Evolutionary conservation across 305 asterid species (phyloP), one percentile per base, ranked within the genome.

Genomic region (Ilex paraguariensis): DNA sequence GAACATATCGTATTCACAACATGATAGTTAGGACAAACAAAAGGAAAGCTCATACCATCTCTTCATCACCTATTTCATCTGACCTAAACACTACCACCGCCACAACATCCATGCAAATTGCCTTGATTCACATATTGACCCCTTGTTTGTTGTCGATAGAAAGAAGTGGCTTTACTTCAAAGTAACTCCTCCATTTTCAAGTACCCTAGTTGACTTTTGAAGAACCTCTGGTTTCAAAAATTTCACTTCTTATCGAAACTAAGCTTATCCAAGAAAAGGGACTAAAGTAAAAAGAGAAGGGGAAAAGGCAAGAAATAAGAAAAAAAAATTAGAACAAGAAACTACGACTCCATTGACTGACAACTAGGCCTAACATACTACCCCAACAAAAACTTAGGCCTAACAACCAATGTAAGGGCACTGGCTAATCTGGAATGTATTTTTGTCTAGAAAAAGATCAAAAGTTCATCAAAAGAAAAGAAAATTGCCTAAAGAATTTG

Each of bases 401-500:
- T 62, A 80, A 69, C 68, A 74, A 61, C 81, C 75, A 61, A 70
- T 60, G 62, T 54, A 66, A 71, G 69, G 65, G 66, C 62, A 66
- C 77, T 76, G 59, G 64, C 80, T 65, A 70, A 65, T 66, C 72
- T 21, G 61, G 60, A 71, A 54, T 73, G 72, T 65, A 71, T 62
- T 62, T 63, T 70, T 54, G 64, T 60, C 45, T 66, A 56, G 66
- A 67, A 31, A 70, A 67, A 66, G 66, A 61, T 56, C 63, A 56
- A 42, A 66, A 66, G 64, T 67, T 79, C 62, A 69, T 75, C 72
- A 68, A 69, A 76, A 53, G 72, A 71, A 73, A 75, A 32, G 63
- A 74, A n/a, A n/a, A n/a, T n/a, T n/a, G 57, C 63, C 73, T 66
- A 62, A 69, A 44, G 64, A 42, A 70, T 78, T 78, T 82, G 71